Evolutionary conservation across 108 stramenopile genomes (phyloP).

Genomic region (Bacterosira constricta): DNA sequence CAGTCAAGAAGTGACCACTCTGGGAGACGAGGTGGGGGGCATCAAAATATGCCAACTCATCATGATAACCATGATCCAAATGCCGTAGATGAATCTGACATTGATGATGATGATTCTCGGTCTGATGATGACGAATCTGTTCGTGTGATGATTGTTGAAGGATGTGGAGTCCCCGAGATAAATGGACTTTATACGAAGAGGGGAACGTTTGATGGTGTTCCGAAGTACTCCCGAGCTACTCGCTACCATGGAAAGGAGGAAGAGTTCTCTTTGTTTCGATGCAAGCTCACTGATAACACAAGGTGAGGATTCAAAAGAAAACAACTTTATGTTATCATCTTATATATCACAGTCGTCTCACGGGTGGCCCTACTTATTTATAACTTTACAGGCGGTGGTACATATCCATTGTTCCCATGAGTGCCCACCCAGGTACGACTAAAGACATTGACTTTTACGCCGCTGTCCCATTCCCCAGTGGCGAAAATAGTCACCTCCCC

Average conservation of each 20-base stretch:
- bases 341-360: no score
- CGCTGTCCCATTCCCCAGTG: constrained; percentile 24
- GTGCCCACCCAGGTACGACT: constrained; percentile 72
- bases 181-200: constrained; percentile 68
- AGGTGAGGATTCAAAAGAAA: constrained; percentile 13
- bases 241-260: constrained; percentile 42
- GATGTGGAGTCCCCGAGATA: constrained; percentile 70
- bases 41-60: constrained; percentile 27
- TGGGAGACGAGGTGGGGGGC: constrained; percentile 45
- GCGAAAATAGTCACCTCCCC: not conserved
- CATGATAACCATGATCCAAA: constrained; percentile 71
- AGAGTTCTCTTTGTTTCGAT: constrained; percentile 66
- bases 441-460: constrained; percentile 89
- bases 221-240: constrained; percentile 50
- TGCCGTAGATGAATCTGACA: constrained; percentile 65
- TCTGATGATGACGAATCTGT: constrained; percentile 76
- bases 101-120: constrained; percentile 71
- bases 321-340: no score
- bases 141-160: constrained; percentile 57
- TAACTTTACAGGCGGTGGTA: constrained; percentile 75
- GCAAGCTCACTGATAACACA: constrained; percentile 83
- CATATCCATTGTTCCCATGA: constrained; percentile 84
- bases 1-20: constrained; percentile 48
- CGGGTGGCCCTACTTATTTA: not conserved
- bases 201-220: constrained; percentile 54